Evolutionary conservation across 345 rosid genomes (phyloP).

Genomic region (Streptanthus diversifolius): DNA sequence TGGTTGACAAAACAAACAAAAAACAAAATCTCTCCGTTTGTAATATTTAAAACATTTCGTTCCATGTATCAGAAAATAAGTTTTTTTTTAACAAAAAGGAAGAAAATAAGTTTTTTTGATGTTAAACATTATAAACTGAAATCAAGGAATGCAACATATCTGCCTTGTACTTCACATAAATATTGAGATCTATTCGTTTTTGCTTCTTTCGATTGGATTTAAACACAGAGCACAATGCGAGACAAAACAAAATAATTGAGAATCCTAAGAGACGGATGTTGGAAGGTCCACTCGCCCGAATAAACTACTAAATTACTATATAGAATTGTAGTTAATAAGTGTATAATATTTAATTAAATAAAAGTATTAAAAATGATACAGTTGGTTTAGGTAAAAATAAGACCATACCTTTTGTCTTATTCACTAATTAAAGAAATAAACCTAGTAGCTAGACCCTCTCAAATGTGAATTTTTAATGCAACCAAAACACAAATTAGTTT

Average conservation of each 20-base stretch:
- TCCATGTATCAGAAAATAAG: neutral
- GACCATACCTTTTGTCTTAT: conserved; percentile 18
- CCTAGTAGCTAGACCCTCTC: neutral
- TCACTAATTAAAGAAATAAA: neutral
- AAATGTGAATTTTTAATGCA: neutral
- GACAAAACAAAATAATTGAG: conserved; percentile 35
- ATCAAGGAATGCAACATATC: neutral
- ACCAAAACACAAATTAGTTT: neutral
- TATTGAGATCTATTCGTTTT: neutral
- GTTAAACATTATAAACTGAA: neutral
- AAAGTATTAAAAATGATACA: neutral
- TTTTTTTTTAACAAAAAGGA: neutral
- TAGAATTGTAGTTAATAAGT: neutral
- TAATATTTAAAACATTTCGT: neutral
- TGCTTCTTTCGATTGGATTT: conserved; percentile 21
- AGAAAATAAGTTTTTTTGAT: neutral
- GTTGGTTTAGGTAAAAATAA: conserved; percentile 23
- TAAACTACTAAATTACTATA: neutral
- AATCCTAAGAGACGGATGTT: conserved; percentile 33
- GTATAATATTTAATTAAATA: neutral
- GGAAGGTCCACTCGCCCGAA: conserved; percentile 31
- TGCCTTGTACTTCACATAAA: neutral
- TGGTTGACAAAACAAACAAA: neutral
- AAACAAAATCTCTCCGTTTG: neutral
- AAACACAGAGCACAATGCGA: conserved; percentile 29